These are phyloP conservation scores for Epichloe coenophiala DNA, from an alignment of 2,329 filamentous ascomycete genomes.

Conservation along the genomic window DNA sequence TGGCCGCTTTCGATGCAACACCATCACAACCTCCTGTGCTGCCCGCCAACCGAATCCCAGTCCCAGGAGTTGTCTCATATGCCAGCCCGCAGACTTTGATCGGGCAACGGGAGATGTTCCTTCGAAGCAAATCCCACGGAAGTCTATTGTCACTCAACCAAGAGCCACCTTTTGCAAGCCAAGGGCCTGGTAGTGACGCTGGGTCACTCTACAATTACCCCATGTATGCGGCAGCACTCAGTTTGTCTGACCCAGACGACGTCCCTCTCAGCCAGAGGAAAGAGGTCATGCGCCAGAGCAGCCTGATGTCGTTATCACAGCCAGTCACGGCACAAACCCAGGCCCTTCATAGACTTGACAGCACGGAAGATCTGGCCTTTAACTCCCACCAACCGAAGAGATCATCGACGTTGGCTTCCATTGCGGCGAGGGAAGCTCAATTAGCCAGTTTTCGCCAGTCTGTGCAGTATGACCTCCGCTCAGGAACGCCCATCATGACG, in stretches of 20 bases:
- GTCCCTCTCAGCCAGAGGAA: conserved; percentile 58
- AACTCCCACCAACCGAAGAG: conserved; percentile 44
- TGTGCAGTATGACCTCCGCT: conserved; percentile 46
- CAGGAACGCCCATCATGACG: conserved; percentile 22
- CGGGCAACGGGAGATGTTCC: conserved; percentile 39
- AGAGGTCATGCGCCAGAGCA: conserved; percentile 43
- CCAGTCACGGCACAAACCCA: conserved; percentile 9
- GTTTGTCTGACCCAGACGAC: conserved; percentile 43
- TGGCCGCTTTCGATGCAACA: conserved; percentile 9
- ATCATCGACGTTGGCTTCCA: conserved; percentile 26
- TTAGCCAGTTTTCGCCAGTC: conserved; percentile 56
- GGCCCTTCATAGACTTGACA: conserved; percentile 11
- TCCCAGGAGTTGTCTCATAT: conserved; percentile 35
- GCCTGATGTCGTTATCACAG: conserved; percentile 20
- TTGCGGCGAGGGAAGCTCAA: conserved; percentile 38
- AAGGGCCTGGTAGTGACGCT: conserved; percentile 25
- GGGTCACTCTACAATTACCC: conserved; percentile 26
- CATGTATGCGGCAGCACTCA: conserved; percentile 16
- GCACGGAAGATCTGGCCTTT: conserved; percentile 26
- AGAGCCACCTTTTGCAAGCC: conserved; percentile 13
- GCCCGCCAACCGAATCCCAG: conserved; percentile 12
- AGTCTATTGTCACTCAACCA: conserved; percentile 18
- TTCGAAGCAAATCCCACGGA: conserved; percentile 37
- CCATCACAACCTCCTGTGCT: neutral
- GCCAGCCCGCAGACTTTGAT: conserved; percentile 41